Evolutionary conservation across 2,329 filamentous ascomycete species (phyloP).

Genomic region (Cladorrhinum sp.): DNA sequence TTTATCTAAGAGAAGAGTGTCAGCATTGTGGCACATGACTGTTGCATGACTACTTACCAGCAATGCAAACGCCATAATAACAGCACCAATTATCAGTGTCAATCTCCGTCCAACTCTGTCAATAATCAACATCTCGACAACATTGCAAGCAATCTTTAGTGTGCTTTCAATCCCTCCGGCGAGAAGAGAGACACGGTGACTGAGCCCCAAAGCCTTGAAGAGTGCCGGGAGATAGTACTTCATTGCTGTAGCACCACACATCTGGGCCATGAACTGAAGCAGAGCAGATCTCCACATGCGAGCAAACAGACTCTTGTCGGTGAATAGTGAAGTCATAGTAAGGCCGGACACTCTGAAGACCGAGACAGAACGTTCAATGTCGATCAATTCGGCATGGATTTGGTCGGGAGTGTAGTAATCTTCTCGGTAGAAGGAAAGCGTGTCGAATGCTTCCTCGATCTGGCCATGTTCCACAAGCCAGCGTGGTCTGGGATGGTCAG

Average conservation of each 20-base stretch:
- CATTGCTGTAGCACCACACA: slow-evolving; percentile 59
- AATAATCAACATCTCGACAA: slow-evolving; percentile 56
- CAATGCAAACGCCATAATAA: slow-evolving; percentile 52
- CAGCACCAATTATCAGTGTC: slow-evolving; percentile 48
- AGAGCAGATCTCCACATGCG: slow-evolving; percentile 56
- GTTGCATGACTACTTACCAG: slow-evolving; percentile 40
- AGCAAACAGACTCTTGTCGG: slow-evolving; percentile 45
- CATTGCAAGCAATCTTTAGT: slow-evolving; percentile 53
- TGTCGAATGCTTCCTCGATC: slow-evolving; percentile 40
- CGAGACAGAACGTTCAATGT: slow-evolving; percentile 45
- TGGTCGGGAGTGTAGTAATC: slow-evolving; percentile 37
- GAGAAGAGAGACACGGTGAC: slow-evolving; percentile 47
- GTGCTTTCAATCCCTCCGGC: slow-evolving; percentile 56
- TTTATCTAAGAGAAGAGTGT: slow-evolving; percentile 44
- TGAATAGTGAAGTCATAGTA: slow-evolving; percentile 48
- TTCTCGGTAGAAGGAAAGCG: slow-evolving; percentile 49
- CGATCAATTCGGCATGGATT: slow-evolving; percentile 42
- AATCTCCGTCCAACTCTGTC: slow-evolving; percentile 49
- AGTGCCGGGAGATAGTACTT: slow-evolving; percentile 59
- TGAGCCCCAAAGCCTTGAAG: slow-evolving; percentile 49
- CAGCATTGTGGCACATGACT: not conserved
- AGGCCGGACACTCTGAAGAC: slow-evolving; percentile 36
- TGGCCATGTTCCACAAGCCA: slow-evolving; percentile 55
- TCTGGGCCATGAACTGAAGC: slow-evolving; percentile 58
- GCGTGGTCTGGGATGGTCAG: slow-evolving; percentile 41